phyloP scores from a whole-genome alignment of 2,329 filamentous ascomycete species.

The Colletotrichum plurivorum region DNA sequence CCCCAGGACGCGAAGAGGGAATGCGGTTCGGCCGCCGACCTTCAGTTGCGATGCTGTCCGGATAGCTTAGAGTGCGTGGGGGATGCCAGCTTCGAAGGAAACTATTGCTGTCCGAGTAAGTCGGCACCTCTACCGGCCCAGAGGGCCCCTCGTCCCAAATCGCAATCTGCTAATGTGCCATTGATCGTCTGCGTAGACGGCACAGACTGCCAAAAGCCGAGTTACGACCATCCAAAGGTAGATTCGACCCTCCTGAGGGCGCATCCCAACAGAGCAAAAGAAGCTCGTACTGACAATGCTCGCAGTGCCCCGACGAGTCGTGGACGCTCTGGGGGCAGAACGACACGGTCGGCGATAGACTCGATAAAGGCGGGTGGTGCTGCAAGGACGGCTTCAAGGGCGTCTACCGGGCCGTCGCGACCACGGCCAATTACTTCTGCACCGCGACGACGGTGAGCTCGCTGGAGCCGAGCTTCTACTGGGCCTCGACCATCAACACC shows the following conservation, averaged over 20 bases:
- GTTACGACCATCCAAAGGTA: too few species aligned
- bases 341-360: not conserved
- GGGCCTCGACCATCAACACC: slow-evolving; percentile 11
- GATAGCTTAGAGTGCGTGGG: not conserved
- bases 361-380: slow-evolving; percentile 24
- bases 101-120: not conserved
- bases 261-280: not conserved
- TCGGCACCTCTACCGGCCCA: not conserved
- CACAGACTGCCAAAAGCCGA: too few species aligned
- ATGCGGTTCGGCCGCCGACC: not conserved
- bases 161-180: too few species aligned
- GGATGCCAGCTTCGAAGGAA: not conserved
- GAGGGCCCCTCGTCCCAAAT: too few species aligned
- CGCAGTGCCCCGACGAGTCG: slow-evolving; percentile 6
- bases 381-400: slow-evolving; percentile 17
- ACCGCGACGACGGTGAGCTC: slow-evolving; percentile 8
- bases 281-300: not conserved
- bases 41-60: not conserved
- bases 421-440: slow-evolving; percentile 7
- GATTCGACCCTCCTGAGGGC: too few species aligned
- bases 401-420: slow-evolving; percentile 13
- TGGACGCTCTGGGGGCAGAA: slow-evolving; percentile 20
- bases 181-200: too few species aligned
- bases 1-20: not conserved
- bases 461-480: not conserved